Conservation (phyloP, 2,329 filamentous ascomycete species). For the Trichophyton rubrum region DNA sequence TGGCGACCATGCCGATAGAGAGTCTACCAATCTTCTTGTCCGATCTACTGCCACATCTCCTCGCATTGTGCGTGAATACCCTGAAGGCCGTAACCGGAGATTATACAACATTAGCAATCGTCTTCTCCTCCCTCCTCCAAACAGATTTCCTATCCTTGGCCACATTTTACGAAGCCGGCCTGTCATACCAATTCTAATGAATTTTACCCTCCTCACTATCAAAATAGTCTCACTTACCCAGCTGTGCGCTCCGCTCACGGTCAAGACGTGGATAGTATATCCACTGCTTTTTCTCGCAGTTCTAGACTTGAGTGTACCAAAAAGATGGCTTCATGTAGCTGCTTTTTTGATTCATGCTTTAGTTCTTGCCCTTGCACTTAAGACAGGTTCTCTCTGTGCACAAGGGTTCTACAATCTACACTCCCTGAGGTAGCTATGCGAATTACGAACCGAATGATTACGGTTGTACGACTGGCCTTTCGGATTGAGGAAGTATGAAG, state of each 20-base stretch:
- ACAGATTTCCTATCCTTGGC: conserved; percentile 21
- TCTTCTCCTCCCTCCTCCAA: conserved; percentile 33
- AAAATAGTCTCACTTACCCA: conserved; percentile 56
- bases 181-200: conserved; percentile 15
- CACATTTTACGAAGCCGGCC: conserved; percentile 12
- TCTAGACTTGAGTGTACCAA: conserved; percentile 42
- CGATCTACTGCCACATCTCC: conserved; percentile 1
- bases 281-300: conserved; percentile 57
- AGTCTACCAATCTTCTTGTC: background rate
- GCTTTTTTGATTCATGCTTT: conserved; percentile 38
- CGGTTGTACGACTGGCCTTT: background rate
- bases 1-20: background rate
- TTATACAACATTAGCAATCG: conserved; percentile 15
- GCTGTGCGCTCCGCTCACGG: conserved; percentile 60
- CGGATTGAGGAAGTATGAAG: background rate
- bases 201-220: conserved; percentile 44
- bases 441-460: conserved; percentile 2
- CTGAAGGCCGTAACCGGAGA: background rate
- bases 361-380: conserved; percentile 32
- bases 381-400: conserved; percentile 12
- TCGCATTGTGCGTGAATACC: background rate
- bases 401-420: background rate
- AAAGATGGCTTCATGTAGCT: conserved; percentile 27
- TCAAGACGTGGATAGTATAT: conserved; percentile 52
- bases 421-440: background rate